Conservation (phyloP, 2,329 filamentous ascomycete genomes). For the Talaromyces sp. region DNA sequence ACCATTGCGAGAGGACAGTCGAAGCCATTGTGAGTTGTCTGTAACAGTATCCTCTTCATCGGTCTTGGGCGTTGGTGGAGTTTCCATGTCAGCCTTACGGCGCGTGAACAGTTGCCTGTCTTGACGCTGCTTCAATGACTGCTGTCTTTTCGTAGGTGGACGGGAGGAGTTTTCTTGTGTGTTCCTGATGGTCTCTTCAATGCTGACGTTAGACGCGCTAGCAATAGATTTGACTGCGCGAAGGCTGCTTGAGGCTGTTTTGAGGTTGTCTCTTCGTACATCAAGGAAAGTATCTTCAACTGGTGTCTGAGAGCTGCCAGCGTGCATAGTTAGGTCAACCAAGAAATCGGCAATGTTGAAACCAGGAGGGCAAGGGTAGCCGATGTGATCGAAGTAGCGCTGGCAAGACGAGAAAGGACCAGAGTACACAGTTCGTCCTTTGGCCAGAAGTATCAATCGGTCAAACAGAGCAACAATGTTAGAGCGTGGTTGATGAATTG, state of each 20-base stretch:
- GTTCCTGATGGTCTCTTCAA: slow-evolving; percentile 64
- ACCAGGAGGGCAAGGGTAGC: slow-evolving; percentile 88
- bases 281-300: slow-evolving; percentile 60
- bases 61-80: slow-evolving; percentile 60
- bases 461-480: slow-evolving; percentile 98
- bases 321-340: slow-evolving; percentile 97
- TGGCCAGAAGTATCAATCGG: slow-evolving; percentile 83
- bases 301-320: slow-evolving; percentile 59
- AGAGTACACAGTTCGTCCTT: slow-evolving; percentile 88
- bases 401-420: slow-evolving; percentile 88
- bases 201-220: slow-evolving; percentile 74
- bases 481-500: slow-evolving; percentile 94
- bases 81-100: slow-evolving; percentile 61
- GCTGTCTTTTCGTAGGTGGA: slow-evolving; percentile 67
- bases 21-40: slow-evolving; percentile 60
- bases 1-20: slow-evolving; percentile 56
- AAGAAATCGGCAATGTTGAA: slow-evolving; percentile 99
- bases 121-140: slow-evolving; percentile 81
- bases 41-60: slow-evolving; percentile 61
- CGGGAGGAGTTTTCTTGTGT: slow-evolving; percentile 62
- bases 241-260: slow-evolving; percentile 80
- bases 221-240: slow-evolving; percentile 86
- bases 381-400: slow-evolving; percentile 85
- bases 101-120: slow-evolving; percentile 88
- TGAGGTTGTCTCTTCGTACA: slow-evolving; percentile 59